A percentile compares a stretch with the other conserved stretches of the same genome.
These are phyloP conservation scores for Chytridium lagenaria DNA, from an alignment of 371 early-diverging fungal species.

Conservation along the genomic window DNA sequence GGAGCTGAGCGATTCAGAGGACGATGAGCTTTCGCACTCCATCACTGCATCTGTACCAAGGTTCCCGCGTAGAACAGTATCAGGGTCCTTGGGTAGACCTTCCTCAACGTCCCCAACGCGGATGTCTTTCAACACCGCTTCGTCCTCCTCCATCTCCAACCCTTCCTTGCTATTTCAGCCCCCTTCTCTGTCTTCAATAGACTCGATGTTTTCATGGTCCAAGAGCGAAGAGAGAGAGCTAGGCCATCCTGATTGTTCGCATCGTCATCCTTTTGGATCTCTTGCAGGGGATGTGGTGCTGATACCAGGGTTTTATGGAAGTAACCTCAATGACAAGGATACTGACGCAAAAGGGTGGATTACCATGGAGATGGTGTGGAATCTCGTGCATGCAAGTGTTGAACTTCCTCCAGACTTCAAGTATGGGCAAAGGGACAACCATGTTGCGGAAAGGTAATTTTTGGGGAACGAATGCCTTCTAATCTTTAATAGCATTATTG, in stretches of 20 bases:
- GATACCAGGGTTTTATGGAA: constrained; percentile 37
- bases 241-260: constrained; percentile 22
- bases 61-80: neutral
- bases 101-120: neutral
- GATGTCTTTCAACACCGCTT: neutral
- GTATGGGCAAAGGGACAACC: constrained; percentile 27
- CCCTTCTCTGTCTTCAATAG: neutral
- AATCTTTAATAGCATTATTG: constrained; percentile 20
- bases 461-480: neutral
- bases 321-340: constrained; percentile 22
- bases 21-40: neutral
- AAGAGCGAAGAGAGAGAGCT: neutral
- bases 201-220: neutral
- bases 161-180: no score
- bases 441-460: constrained; percentile 8
- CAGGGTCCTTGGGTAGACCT: neutral
- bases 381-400: constrained; percentile 16
- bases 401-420: constrained; percentile 1
- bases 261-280: constrained; percentile 32
- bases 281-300: constrained; percentile 38
- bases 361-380: constrained; percentile 29
- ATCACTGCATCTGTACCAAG: constrained; percentile 6
- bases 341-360: constrained; percentile 33
- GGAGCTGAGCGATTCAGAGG: no score
- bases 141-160: neutral